Conservation (phyloP, 768 basidiomycete genomes). For the Mycena kentingensis region DNA sequence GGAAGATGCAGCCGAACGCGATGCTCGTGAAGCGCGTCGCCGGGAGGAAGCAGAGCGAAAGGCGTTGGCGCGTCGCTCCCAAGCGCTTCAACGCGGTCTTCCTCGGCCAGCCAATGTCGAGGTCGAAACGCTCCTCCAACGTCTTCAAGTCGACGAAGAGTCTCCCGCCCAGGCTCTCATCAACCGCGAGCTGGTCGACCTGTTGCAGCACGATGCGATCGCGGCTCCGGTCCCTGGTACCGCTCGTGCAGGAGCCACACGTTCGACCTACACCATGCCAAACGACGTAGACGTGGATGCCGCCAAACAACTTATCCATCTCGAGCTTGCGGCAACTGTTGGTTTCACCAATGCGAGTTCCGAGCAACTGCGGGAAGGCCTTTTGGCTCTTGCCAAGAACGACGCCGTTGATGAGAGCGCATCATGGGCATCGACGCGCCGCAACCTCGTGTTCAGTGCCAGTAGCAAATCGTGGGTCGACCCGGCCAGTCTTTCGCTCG, state of each 20-base stretch:
- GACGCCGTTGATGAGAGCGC: conserved; percentile 60
- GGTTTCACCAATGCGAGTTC: conserved; percentile 86
- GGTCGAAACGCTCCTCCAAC: conserved; percentile 58
- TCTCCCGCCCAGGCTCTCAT: conserved; percentile 64
- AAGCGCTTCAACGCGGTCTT: conserved; percentile 76
- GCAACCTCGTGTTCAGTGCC: conserved; percentile 64
- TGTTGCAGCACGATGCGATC: conserved; percentile 88
- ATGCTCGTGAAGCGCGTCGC: conserved; percentile 65
- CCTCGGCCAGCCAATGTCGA: conserved; percentile 89
- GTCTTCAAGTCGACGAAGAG: conserved; percentile 55
- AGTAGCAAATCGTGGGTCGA: conserved; percentile 67
- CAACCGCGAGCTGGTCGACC: conserved; percentile 72
- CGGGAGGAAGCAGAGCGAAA: conserved; percentile 78
- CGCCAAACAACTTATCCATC: conserved; percentile 73
- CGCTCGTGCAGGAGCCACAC: conserved; percentile 66
- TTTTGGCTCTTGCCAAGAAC: conserved; percentile 61
- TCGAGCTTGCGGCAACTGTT: conserved; percentile 76
- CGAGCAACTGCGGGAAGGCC: conserved; percentile 75
- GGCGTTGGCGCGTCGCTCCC: conserved; percentile 79
- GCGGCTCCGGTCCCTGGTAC: conserved; percentile 89
- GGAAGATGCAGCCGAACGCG: conserved; percentile 93
- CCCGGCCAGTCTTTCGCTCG: conserved; percentile 53
- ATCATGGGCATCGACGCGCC: conserved; percentile 75
- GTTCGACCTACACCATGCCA: conserved; percentile 73
- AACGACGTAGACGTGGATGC: conserved; percentile 69